phyloP scores from a whole-genome alignment of 2,329 filamentous ascomycete species.

The Colletotrichum sansevieriae region DNA sequence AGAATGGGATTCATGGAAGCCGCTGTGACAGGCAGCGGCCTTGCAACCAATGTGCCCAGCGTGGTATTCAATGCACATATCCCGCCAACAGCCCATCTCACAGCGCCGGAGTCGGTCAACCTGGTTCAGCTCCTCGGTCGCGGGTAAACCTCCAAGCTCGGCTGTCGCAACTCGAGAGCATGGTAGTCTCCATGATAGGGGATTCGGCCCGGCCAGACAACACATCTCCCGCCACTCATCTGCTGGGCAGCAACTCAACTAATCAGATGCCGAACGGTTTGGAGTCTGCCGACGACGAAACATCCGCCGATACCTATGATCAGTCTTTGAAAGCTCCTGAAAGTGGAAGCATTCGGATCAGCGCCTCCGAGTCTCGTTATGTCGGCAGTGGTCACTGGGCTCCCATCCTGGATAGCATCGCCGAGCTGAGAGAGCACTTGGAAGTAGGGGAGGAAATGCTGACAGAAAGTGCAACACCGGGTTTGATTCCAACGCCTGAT shows the following conservation, averaged over 20 bases:
- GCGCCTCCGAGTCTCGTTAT: constrained; percentile 48
- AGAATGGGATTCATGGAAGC: constrained; percentile 32
- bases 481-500: background rate
- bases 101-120: constrained; percentile 3
- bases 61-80: constrained; percentile 46
- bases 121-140: background rate
- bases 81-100: constrained; percentile 23
- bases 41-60: constrained; percentile 44
- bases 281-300: background rate
- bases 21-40: constrained; percentile 46
- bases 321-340: constrained; percentile 44
- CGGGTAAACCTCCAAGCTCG: constrained; percentile 41
- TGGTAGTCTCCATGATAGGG: constrained; percentile 48
- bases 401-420: constrained; percentile 55
- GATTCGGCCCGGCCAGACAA: constrained; percentile 15
- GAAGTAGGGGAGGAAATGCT: constrained; percentile 46
- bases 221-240: background rate
- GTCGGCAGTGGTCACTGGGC: constrained; percentile 55
- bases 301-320: background rate
- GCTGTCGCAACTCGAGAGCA: constrained; percentile 48
- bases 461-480: constrained; percentile 3
- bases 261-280: background rate
- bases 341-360: constrained; percentile 49
- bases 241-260: background rate
- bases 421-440: constrained; percentile 54